A percentile compares a stretch with the other conserved stretches of the same genome.
Evolutionary conservation across 2,329 filamentous ascomycete species (phyloP).

Genomic region (Hymenoscyphus fructigenus): DNA sequence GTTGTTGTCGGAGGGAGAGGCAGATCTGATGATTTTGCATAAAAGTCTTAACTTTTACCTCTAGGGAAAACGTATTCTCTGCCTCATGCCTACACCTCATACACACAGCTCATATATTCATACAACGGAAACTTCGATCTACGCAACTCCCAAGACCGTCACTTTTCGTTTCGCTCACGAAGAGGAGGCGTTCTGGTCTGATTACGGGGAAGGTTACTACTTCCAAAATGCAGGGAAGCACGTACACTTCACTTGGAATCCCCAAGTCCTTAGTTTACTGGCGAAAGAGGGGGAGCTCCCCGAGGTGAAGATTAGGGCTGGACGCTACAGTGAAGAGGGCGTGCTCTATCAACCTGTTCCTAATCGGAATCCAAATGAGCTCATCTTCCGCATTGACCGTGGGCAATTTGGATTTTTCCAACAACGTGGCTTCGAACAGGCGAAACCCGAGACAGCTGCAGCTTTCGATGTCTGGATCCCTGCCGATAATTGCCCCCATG

Average conservation of each 20-base stretch:
- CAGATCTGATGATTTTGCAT: background rate
- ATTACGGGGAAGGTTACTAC: background rate
- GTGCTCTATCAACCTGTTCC: background rate
- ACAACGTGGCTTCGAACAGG: background rate
- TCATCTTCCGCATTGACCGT: background rate
- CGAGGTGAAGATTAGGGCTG: background rate
- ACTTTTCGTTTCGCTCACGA: background rate
- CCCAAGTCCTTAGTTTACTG: too few species aligned
- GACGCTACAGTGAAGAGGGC: background rate
- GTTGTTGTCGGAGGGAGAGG: background rate
- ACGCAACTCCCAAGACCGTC: background rate
- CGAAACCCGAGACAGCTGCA: background rate
- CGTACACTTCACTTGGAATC: background rate
- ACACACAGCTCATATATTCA: too few species aligned
- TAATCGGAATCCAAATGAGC: background rate
- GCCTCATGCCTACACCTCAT: background rate
- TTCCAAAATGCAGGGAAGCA: background rate
- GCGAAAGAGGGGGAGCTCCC: too few species aligned
- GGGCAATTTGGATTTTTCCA: background rate
- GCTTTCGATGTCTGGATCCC: background rate
- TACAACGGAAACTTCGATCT: background rate
- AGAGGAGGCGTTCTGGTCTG: background rate
- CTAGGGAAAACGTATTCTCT: background rate
- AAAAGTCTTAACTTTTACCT: background rate
- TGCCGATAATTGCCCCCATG: background rate